Evolutionary conservation across 169 alveolate genomes (phyloP).

Genomic region (Babesia divergens): DNA sequence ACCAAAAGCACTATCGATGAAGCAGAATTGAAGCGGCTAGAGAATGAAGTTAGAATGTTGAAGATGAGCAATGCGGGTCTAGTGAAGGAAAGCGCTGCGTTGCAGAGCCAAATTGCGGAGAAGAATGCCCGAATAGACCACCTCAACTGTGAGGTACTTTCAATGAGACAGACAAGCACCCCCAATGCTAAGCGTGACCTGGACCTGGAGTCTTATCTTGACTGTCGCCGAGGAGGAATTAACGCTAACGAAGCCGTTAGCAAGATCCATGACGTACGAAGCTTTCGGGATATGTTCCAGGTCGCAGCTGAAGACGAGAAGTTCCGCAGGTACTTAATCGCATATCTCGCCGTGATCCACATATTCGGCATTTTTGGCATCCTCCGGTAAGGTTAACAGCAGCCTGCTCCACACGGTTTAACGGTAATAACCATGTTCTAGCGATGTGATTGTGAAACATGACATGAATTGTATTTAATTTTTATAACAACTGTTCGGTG

Average conservation of each 20-base stretch:
- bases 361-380: background rate
- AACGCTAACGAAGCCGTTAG: background rate
- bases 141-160: constrained; percentile 16
- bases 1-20: background rate
- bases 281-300: background rate
- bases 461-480: background rate
- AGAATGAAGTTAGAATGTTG: background rate
- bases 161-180: background rate
- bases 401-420: no score
- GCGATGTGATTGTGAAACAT: background rate
- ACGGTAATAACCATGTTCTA: no score
- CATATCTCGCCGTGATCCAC: background rate
- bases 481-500: background rate
- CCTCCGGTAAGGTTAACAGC: background rate
- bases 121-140: constrained; percentile 24
- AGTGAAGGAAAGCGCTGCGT: constrained; percentile 1
- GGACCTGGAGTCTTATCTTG: constrained; percentile 9
- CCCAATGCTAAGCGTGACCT: background rate
- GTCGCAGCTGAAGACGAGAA: background rate
- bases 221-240: background rate
- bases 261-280: background rate
- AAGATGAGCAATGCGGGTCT: constrained; percentile 27
- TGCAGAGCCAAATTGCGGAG: constrained; percentile 4
- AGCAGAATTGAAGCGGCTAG: background rate
- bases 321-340: background rate